Evolutionary conservation across 2,329 filamentous ascomycete species (phyloP).

Genomic region (Cytospora mali): DNA sequence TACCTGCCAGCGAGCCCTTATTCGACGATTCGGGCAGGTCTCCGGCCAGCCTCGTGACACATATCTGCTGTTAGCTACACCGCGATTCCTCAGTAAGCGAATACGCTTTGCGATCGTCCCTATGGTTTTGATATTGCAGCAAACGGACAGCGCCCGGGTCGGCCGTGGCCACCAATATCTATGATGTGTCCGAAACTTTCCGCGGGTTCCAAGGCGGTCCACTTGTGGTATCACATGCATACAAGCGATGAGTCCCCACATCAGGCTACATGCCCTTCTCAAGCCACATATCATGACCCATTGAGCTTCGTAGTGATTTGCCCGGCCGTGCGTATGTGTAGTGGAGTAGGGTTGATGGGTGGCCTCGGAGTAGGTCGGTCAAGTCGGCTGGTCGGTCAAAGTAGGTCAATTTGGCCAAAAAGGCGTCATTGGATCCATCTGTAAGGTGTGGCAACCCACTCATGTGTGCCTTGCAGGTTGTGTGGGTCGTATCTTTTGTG

Average conservation of each 20-base stretch:
- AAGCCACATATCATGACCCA: not conserved
- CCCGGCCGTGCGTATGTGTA: not conserved
- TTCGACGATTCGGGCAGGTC: not conserved
- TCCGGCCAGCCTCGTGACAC: not conserved
- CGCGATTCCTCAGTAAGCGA: not conserved
- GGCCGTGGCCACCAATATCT: not conserved
- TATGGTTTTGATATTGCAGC: not conserved
- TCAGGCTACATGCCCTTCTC: not conserved
- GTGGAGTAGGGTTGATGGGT: no score
- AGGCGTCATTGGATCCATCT: not conserved
- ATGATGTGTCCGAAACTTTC: not conserved
- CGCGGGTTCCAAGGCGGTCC: not conserved
- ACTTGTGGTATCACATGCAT: not conserved
- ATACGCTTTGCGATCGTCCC: not conserved
- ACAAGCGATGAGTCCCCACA: not conserved
- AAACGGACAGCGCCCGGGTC: not conserved
- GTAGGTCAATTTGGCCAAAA: not conserved
- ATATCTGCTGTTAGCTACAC: not conserved
- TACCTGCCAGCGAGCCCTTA: not conserved
- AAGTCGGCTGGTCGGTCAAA: not conserved
- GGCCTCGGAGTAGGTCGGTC: not conserved
- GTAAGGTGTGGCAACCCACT: constrained; percentile 13
- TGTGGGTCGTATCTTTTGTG: constrained; percentile 23
- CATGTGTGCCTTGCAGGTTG: constrained; percentile 22
- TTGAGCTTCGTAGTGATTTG: not conserved